phyloP scores from a whole-genome alignment of 139 green algal species.

The Chlamydomonas sphaeroides region DNA sequence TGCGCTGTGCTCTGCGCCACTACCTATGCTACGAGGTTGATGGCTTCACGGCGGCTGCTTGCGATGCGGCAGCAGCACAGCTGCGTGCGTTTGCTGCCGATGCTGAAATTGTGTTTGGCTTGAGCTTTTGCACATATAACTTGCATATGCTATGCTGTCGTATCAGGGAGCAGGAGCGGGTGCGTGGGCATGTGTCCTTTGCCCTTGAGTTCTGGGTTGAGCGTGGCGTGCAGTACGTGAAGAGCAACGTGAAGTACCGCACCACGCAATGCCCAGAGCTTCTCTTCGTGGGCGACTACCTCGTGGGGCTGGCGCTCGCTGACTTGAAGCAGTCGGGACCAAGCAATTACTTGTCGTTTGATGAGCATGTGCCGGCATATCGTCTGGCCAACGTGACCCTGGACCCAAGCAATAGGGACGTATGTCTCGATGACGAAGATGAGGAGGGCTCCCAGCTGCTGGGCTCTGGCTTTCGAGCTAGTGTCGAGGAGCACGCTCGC shows the following conservation, averaged over 20 bases:
- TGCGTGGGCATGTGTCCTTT: slow-evolving; percentile 10
- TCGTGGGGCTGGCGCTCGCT: not conserved
- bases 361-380: not conserved
- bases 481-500: too few relatives aligned
- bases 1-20: not conserved
- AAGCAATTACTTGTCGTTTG: not conserved
- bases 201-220: too few relatives aligned
- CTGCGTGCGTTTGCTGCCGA: not conserved
- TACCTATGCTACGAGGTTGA: too few relatives aligned
- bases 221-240: slow-evolving; percentile 19
- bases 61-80: not conserved
- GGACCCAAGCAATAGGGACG: too few relatives aligned
- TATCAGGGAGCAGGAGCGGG: not conserved
- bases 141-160: slow-evolving; percentile 27
- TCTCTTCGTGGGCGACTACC: not conserved
- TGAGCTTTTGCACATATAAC: slow-evolving; percentile 19
- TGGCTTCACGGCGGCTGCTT: too few relatives aligned
- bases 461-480: too few relatives aligned
- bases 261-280: slow-evolving; percentile 33
- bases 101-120: not conserved
- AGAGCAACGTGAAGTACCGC: not conserved
- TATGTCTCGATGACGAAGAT: too few relatives aligned
- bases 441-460: too few relatives aligned
- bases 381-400: not conserved
- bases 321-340: too few relatives aligned